Base-by-base conservation (phyloP, 305 asterid species). In the Solanum aculeatissimum region DNA sequence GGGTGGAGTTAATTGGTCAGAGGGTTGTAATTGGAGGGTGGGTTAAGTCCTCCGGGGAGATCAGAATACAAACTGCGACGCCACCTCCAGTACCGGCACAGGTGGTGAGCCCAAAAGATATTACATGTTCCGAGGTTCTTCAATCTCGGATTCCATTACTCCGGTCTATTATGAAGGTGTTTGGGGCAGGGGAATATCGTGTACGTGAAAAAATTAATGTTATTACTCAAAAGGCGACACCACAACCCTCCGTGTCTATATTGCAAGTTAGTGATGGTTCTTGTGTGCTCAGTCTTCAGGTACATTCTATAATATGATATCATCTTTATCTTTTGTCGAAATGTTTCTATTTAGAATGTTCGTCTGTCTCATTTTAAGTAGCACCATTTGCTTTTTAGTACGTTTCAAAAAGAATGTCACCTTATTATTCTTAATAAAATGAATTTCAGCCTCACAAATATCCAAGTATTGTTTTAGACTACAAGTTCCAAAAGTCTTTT, bases 41-140 rank as follows among this genome's bases (percentile, higher is more conserved):
- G 99, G 98, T 96, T 18, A 95, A 93, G 83, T 91, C 98, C 51
- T 92, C 99, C 62, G 90, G 92, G n/a, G 98, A 96, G 87, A 80
- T 96, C 82, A 87, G 89, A 62, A 93, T 90, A 85, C 94, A 90
- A 45, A 86, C 89, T 19, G 72, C 13, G 25, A 49, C 69, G 27
- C 82, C 80, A 29, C 88, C 84, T 21, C 75, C 81, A 0, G 35
- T 60, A 60, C 81, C 83, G 0, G 19, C 84, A 6, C 85, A 79
- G n/a, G 87, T 60, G 11, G 88, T 21, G 7, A 86, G 49, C n/a
- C 90, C 89, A 16, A 91, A 91, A 86, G 97, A 92, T 63, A 53
- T 89, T 25, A 96, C 87, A 72, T 93, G 98, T 71, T 91, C 85
- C 1, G 99, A 95, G 87, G 91, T 88, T 84, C 83, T 94, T 40